Percentiles rank a stretch among this genome's conserved stretches.
These are phyloP conservation scores for Fragaria iinumae DNA, from an alignment of 306 rosid genomes.

Conservation along the genomic window DNA sequence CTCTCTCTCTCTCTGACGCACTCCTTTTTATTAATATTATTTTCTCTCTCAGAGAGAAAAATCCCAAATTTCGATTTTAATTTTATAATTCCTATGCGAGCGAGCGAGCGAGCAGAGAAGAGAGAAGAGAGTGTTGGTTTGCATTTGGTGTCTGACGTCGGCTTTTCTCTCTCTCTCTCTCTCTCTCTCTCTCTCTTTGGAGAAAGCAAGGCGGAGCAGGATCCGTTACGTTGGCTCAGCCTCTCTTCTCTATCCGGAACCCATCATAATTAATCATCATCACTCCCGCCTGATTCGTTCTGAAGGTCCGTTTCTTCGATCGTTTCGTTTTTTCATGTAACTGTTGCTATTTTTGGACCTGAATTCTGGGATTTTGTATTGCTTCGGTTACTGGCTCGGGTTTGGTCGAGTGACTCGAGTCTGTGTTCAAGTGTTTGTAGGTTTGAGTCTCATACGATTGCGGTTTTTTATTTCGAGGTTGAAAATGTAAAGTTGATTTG, in stretches of 20 bases:
- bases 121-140: conserved; percentile 1
- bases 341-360: neutral
- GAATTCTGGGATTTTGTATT: neutral
- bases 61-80: neutral
- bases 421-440: neutral
- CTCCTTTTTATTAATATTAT: neutral
- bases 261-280: neutral
- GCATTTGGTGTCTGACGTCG: neutral
- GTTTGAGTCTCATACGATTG: too few relatives aligned
- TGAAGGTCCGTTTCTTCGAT: neutral
- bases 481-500: neutral
- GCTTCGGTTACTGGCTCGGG: neutral
- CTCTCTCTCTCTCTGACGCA: conserved; percentile 13
- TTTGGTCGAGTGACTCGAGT: too few relatives aligned
- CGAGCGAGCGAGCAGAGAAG: neutral
- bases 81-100: neutral
- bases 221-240: conserved; percentile 14
- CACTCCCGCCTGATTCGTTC: neutral
- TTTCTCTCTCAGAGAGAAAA: neutral
- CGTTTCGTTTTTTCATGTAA: neutral
- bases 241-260: too few relatives aligned
- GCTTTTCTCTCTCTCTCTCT: too few relatives aligned
- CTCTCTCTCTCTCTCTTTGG: neutral
- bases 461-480: too few relatives aligned
- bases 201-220: neutral